Conservation (phyloP, 345 rosid species). For the Eucalyptus brandiana region DNA sequence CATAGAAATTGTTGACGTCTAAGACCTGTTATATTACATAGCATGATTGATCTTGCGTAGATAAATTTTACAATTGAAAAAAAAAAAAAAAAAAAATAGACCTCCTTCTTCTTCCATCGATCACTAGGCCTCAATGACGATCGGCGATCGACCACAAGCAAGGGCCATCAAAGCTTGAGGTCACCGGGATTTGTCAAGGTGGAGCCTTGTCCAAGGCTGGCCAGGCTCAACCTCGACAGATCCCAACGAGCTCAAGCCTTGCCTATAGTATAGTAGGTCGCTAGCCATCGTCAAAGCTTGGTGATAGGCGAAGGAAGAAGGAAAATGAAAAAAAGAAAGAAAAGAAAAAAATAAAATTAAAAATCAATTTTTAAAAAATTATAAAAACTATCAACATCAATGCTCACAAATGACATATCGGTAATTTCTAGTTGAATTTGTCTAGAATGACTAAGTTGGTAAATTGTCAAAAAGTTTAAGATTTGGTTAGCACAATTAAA, state of each 20-base stretch:
- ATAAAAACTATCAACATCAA: fast-evolving
- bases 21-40: fast-evolving
- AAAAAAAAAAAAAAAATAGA: too few species aligned
- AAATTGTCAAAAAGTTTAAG: fast-evolving
- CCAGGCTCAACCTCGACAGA: fast-evolving
- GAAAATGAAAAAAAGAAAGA: not conserved
- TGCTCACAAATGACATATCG: fast-evolving
- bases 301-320: not conserved
- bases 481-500: fast-evolving
- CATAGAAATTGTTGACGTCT: fast-evolving
- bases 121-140: fast-evolving
- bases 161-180: not conserved
- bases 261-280: not conserved
- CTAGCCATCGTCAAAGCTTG: not conserved
- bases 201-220: not conserved
- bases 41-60: fast-evolving
- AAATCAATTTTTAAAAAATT: not conserved
- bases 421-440: not conserved
- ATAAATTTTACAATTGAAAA: not conserved
- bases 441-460: fast-evolving
- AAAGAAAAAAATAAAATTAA: too few species aligned
- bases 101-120: not conserved
- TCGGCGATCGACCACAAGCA: fast-evolving
- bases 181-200: fast-evolving
- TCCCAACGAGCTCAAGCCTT: not conserved